phyloP scores from a whole-genome alignment of 257 asterid species.

The Lycium ferocissimum region DNA sequence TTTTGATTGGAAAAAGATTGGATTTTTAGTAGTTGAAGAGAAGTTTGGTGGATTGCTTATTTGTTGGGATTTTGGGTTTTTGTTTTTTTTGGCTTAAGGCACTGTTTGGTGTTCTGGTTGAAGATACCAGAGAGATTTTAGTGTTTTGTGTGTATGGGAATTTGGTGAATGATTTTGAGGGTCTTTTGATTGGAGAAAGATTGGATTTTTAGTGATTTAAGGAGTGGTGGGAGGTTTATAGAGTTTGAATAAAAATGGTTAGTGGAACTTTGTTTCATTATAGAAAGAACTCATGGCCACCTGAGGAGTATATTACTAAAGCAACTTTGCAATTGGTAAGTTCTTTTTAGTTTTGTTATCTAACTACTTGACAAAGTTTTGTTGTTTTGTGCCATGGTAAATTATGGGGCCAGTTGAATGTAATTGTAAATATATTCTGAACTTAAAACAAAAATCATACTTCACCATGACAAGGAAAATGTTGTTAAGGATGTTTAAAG shows the following conservation, averaged over 20 bases:
- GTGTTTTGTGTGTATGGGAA: conserved; percentile 12
- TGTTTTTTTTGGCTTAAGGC: background rate
- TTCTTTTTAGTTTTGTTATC: background rate
- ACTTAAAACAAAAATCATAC: background rate
- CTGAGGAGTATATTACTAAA: conserved; percentile 81
- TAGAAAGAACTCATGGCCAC: conserved; percentile 97
- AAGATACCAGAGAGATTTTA: background rate
- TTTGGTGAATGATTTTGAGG: conserved; percentile 3
- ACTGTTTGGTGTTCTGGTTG: conserved; percentile 4
- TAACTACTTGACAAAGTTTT: background rate
- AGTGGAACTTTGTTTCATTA: conserved; percentile 79
- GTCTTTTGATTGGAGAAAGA: conserved; percentile 15
- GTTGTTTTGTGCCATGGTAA: conserved; percentile 16
- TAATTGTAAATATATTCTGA: conserved; percentile 21
- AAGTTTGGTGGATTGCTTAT: background rate
- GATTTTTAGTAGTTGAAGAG: background rate
- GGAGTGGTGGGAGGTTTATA: conserved; percentile 10
- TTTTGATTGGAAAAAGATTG: no score
- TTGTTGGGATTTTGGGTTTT: background rate
- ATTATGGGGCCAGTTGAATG: background rate
- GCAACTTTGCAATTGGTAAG: conserved; percentile 93
- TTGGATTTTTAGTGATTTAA: background rate
- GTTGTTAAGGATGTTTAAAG: conserved; percentile 15
- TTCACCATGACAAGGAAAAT: background rate
- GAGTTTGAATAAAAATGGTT: conserved; percentile 65